These are phyloP conservation scores for Chlorociboria aeruginascens DNA, from an alignment of 495 filamentous ascomycete genomes.

Conservation along the genomic window DNA sequence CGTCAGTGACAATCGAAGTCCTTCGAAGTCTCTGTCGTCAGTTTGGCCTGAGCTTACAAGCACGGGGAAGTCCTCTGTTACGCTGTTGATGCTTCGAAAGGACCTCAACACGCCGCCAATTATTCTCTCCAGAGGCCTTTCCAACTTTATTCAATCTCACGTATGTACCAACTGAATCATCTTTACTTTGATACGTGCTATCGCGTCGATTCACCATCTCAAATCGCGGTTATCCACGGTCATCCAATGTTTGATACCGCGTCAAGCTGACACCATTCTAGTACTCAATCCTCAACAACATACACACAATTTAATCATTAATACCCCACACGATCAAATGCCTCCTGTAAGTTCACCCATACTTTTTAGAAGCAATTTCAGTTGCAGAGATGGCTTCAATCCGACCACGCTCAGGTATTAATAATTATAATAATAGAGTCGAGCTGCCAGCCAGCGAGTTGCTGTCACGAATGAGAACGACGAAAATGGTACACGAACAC, in stretches of 20 bases:
- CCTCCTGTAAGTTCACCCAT: conserved; percentile 33
- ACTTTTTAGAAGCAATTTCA: too few relatives aligned
- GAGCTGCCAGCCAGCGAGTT: conserved; percentile 19
- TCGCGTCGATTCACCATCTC: conserved; percentile 11
- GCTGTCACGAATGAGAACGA: conserved; percentile 78
- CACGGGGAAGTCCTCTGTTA: neutral
- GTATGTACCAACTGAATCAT: conserved; percentile 9
- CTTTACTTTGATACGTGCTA: neutral
- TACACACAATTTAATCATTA: conserved; percentile 14
- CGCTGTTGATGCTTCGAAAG: conserved; percentile 13
- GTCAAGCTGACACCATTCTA: conserved; percentile 15
- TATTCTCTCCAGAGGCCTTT: neutral
- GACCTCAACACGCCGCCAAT: neutral
- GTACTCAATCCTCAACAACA: conserved; percentile 1
- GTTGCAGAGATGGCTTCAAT: too few relatives aligned
- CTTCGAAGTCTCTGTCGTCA: conserved; percentile 1
- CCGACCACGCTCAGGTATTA: neutral
- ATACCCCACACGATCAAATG: conserved; percentile 24
- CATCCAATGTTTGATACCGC: conserved; percentile 8
- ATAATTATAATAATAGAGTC: conserved; percentile 19
- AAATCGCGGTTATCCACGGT: conserved; percentile 4
- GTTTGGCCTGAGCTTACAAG: neutral
- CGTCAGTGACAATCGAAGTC: conserved; percentile 11
- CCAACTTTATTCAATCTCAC: conserved; percentile 2
- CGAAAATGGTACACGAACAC: conserved; percentile 61